Evolutionary conservation across 2,329 filamentous ascomycete genomes (phyloP).

Genomic region (Fusarium nanum): DNA sequence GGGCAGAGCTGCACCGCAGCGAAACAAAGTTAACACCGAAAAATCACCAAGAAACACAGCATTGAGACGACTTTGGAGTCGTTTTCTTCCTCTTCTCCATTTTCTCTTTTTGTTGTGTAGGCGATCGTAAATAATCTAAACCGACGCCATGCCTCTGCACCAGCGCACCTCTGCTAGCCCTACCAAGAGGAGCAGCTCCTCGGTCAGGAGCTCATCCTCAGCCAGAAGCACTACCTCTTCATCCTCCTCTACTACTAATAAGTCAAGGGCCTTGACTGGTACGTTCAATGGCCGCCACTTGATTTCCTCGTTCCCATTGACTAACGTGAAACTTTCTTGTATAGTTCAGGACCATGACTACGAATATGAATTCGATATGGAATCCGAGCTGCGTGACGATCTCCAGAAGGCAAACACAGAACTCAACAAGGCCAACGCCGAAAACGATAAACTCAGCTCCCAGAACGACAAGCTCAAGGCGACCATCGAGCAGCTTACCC

Average conservation of each 20-base stretch:
- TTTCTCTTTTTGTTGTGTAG: slow-evolving; percentile 37
- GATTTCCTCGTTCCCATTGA: slow-evolving; percentile 13
- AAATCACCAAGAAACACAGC: slow-evolving; percentile 39
- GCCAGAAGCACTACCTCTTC: slow-evolving; percentile 30
- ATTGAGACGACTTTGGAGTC: slow-evolving; percentile 36
- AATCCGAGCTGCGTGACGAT: slow-evolving; percentile 43
- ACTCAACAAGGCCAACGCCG: slow-evolving; percentile 45
- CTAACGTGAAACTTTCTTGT: slow-evolving; percentile 31
- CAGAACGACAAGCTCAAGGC: slow-evolving; percentile 47
- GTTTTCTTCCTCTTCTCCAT: slow-evolving; percentile 10
- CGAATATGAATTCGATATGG: slow-evolving; percentile 43
- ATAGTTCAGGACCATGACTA: slow-evolving; percentile 41
- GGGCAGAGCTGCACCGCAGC: slow-evolving; percentile 49
- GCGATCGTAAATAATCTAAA: slow-evolving; percentile 37
- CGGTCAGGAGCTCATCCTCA: slow-evolving; percentile 38
- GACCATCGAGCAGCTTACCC: slow-evolving; percentile 46
- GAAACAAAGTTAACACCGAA: slow-evolving; percentile 31
- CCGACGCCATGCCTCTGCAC: slow-evolving; percentile 46
- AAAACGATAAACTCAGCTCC: slow-evolving; percentile 46
- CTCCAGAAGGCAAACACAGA: slow-evolving; percentile 47
- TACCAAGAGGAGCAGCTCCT: slow-evolving; percentile 44
- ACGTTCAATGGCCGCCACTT: slow-evolving; percentile 31
- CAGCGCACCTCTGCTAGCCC: slow-evolving; percentile 46
- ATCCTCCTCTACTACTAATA: slow-evolving; percentile 27
- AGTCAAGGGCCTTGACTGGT: slow-evolving; percentile 43